phyloP scores from a whole-genome alignment of 2,329 filamentous ascomycete genomes.

The Pseudogymnoascus verrucosus region DNA sequence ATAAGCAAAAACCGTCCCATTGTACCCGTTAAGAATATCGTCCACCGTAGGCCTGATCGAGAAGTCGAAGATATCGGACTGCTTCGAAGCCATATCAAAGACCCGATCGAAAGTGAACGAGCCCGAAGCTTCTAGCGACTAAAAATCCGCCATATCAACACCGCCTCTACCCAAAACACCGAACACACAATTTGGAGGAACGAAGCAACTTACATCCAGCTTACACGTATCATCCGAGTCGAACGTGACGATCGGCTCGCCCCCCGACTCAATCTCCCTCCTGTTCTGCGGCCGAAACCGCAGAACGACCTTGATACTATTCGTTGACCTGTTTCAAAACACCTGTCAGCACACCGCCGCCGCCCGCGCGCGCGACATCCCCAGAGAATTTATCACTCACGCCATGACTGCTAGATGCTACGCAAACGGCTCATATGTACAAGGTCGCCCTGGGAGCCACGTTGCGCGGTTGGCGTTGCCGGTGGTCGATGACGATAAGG shows the following conservation, averaged over 20 bases:
- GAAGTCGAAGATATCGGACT: slow-evolving; percentile 95
- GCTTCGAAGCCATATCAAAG: slow-evolving; percentile 86
- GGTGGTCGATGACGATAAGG: slow-evolving; percentile 9
- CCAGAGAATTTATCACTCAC: not conserved
- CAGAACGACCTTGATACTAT: slow-evolving; percentile 83
- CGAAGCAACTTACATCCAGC: slow-evolving; percentile 59
- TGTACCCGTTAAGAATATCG: slow-evolving; percentile 98
- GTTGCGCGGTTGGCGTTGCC: not conserved
- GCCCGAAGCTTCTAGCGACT: slow-evolving; percentile 77
- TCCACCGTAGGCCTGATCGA: slow-evolving; percentile 94
- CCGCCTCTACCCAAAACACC: not conserved
- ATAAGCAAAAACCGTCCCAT: slow-evolving; percentile 97
- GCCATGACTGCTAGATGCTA: slow-evolving; percentile 6
- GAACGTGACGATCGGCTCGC: slow-evolving; percentile 86
- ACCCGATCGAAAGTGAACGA: slow-evolving; percentile 96
- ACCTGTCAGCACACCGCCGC: not conserved
- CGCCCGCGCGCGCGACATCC: not conserved
- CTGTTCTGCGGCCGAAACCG: slow-evolving; percentile 97
- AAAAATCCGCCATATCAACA: slow-evolving; percentile 14
- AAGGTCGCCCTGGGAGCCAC: slow-evolving; percentile 5
- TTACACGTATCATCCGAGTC: slow-evolving; percentile 81
- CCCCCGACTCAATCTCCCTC: slow-evolving; percentile 80
- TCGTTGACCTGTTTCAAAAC: slow-evolving; percentile 31
- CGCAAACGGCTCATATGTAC: not conserved
- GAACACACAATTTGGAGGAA: not conserved